Percentiles rank a stretch among this genome's conserved stretches.
These are phyloP conservation scores for Venustampulla echinocandica DNA, from an alignment of 495 filamentous ascomycete genomes.

Conservation along the genomic window DNA sequence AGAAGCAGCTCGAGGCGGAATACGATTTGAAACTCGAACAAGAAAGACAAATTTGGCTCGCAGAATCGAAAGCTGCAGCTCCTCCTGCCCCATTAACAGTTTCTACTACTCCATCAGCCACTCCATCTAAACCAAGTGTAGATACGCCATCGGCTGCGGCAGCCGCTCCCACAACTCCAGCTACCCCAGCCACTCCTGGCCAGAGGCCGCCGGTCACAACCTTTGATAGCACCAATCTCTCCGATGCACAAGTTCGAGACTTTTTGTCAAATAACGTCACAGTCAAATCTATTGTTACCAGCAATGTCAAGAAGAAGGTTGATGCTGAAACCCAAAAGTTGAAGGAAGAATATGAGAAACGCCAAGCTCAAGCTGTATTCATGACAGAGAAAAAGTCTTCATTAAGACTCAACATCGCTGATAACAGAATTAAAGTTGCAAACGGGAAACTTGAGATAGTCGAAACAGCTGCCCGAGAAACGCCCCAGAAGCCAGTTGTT, in stretches of 20 bases:
- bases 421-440: conserved; percentile 54
- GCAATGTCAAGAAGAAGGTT: conserved; percentile 56
- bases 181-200: conserved; percentile 19
- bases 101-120: background rate
- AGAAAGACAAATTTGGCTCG: conserved; percentile 47
- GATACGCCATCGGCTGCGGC: conserved; percentile 1
- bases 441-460: conserved; percentile 70
- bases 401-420: conserved; percentile 71
- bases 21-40: conserved; percentile 58
- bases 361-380: conserved; percentile 41
- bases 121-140: conserved; percentile 1
- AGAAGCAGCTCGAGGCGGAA: conserved; percentile 42
- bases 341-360: conserved; percentile 33
- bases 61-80: conserved; percentile 26
- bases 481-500: conserved; percentile 66
- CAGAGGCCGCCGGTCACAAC: conserved; percentile 28
- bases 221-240: conserved; percentile 33
- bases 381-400: conserved; percentile 56
- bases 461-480: conserved; percentile 70
- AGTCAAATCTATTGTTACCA: conserved; percentile 53
- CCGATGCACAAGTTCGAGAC: conserved; percentile 56
- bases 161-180: conserved; percentile 10
- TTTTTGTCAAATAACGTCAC: conserved; percentile 56
- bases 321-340: conserved; percentile 48
- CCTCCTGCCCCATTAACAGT: background rate